Evolutionary conservation across 257 asterid species (phyloP).

Genomic region (Ocimum tenuiflorum): DNA sequence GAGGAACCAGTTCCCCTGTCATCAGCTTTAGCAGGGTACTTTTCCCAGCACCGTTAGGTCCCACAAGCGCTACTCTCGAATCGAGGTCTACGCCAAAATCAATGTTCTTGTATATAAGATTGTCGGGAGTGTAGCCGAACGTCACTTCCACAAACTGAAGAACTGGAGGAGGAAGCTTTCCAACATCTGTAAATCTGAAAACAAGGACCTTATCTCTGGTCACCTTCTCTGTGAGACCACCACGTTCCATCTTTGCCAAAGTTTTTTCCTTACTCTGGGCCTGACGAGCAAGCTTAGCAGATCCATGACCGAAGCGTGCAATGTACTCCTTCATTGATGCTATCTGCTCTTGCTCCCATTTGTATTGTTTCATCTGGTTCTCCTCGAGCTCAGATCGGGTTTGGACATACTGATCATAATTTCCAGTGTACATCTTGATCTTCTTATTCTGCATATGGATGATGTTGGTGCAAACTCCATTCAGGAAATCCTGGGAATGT

Average conservation of each 20-base stretch:
- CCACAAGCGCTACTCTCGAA: conserved; percentile 89
- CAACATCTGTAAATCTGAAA: conserved; percentile 77
- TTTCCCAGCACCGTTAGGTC: conserved; percentile 98
- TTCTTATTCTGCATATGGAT: conserved; percentile 91
- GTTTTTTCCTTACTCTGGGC: conserved; percentile 99
- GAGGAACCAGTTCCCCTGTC: conserved; percentile 85
- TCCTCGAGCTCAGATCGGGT: conserved; percentile 94
- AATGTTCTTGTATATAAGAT: conserved; percentile 71
- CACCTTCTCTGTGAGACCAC: conserved; percentile 95
- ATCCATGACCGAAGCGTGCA: conserved; percentile 97
- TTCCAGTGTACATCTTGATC: conserved; percentile 76
- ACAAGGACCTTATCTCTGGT: conserved; percentile 58
- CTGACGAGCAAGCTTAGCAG: conserved; percentile 98
- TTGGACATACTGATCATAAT: conserved; percentile 83
- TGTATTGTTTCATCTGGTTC: conserved; percentile 95
- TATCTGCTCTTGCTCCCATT: conserved; percentile 99
- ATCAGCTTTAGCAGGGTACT: conserved; percentile 92
- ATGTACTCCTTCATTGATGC: conserved; percentile 93
- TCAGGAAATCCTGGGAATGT: conserved; percentile 94
- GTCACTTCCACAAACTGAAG: conserved; percentile 86
- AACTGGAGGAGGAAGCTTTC: conserved; percentile 98
- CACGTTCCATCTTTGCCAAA: conserved; percentile 93
- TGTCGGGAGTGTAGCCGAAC: conserved; percentile 85
- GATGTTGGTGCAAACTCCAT: conserved; percentile 95
- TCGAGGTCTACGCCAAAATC: conserved; percentile 98